Evolutionary conservation across 345 rosid species (phyloP).

Genomic region (Ricinus communis): DNA sequence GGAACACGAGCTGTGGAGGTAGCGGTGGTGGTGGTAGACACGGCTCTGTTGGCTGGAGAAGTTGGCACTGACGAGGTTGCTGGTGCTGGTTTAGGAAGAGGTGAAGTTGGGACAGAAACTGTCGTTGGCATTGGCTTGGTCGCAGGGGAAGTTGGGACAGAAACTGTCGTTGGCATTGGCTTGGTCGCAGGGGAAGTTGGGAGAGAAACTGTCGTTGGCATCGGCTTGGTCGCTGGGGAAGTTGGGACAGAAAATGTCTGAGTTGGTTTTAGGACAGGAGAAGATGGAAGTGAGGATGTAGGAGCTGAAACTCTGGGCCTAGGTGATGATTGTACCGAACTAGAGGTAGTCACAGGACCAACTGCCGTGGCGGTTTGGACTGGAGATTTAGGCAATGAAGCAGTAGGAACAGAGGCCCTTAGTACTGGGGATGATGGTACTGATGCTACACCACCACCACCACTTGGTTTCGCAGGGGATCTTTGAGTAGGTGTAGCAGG

Average conservation of each 20-base stretch:
- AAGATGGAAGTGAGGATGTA: constrained; percentile 9
- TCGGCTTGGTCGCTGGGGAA: constrained; percentile 9
- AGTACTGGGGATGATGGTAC: constrained; percentile 26
- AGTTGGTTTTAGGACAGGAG: constrained; percentile 8
- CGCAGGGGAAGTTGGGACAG: constrained; percentile 19
- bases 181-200: constrained; percentile 14
- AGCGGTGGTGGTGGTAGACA: background rate
- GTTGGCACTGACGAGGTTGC: constrained; percentile 9
- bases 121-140: constrained; percentile 6
- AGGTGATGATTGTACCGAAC: constrained; percentile 10
- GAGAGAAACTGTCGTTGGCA: constrained; percentile 13
- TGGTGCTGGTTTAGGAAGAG: constrained; percentile 25
- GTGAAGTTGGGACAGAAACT: constrained; percentile 39
- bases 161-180: constrained; percentile 7
- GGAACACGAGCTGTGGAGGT: background rate
- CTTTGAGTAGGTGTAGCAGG: background rate
- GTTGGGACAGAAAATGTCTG: constrained; percentile 13
- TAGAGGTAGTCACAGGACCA: background rate
- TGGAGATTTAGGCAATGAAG: constrained; percentile 20
- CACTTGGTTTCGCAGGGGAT: constrained; percentile 7
- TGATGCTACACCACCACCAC: constrained; percentile 14
- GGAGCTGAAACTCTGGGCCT: background rate
- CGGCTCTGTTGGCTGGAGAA: constrained; percentile 7
- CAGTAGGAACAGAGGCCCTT: constrained; percentile 14
- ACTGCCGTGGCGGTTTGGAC: background rate